A percentile compares a stretch with the other conserved stretches of the same genome.
Evolutionary conservation across 495 filamentous ascomycete species (phyloP).

Genomic region (Trichoderma orchidacearum): DNA sequence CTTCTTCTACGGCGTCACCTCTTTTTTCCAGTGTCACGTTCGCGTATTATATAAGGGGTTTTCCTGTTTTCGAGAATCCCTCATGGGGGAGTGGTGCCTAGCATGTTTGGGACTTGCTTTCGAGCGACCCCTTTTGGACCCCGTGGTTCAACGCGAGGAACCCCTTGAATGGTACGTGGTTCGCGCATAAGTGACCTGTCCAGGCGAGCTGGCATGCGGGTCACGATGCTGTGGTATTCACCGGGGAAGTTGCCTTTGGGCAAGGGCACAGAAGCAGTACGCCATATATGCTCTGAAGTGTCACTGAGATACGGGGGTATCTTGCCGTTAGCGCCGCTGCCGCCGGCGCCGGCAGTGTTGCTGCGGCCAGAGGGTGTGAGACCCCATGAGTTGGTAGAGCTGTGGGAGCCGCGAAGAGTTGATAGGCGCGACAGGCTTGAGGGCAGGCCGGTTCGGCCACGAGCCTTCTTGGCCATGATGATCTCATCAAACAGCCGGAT

Average conservation of each 20-base stretch:
- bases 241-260: conserved; percentile 60
- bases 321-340: conserved; percentile 24
- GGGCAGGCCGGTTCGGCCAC: conserved; percentile 45
- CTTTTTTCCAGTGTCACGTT: background rate
- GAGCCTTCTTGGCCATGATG: conserved; percentile 85
- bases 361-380: background rate
- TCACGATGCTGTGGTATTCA: conserved; percentile 44
- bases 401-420: conserved; percentile 30
- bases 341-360: conserved; percentile 21
- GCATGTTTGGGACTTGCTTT: conserved; percentile 64
- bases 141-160: conserved; percentile 50
- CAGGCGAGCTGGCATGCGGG: conserved; percentile 60
- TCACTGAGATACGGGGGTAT: conserved; percentile 66
- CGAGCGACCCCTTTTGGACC: conserved; percentile 37
- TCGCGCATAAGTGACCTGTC: conserved; percentile 83
- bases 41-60: background rate
- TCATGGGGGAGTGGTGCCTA: conserved; percentile 18
- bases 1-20: background rate
- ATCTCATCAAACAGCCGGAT: conserved; percentile 93
- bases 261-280: conserved; percentile 69
- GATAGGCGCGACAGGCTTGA: conserved; percentile 39
- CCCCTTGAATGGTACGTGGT: conserved; percentile 60
- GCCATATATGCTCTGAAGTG: conserved; percentile 84
- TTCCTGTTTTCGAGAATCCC: too few relatives aligned
- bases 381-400: conserved; percentile 3